Percentiles rank a stretch among this genome's conserved stretches.
phyloP scores from a whole-genome alignment of 106 monocot genomes.

The Gastrodia elata region DNA sequence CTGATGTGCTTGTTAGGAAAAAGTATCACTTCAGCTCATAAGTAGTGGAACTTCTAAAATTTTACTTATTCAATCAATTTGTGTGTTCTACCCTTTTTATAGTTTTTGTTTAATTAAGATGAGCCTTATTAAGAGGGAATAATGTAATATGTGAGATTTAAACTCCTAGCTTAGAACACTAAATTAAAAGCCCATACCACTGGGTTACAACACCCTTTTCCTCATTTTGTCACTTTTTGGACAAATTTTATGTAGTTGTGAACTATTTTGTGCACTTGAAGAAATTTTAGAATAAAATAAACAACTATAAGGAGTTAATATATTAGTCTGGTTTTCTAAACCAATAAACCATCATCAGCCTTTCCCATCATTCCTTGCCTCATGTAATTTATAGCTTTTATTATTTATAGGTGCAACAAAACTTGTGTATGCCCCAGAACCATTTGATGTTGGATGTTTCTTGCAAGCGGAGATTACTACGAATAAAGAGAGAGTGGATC shows the following conservation, averaged over 20 bases:
- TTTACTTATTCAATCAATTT: too few species aligned
- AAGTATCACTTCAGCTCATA: too few species aligned
- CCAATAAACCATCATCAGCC: neutral
- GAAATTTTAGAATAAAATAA: neutral
- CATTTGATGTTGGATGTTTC: slow-evolving; percentile 17
- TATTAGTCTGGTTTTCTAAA: too few species aligned
- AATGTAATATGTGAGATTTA: too few species aligned
- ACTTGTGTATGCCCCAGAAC: slow-evolving; percentile 18
- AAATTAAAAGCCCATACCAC: too few species aligned
- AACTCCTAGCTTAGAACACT: too few species aligned
- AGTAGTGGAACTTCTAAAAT: too few species aligned
- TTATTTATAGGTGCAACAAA: slow-evolving; percentile 18
- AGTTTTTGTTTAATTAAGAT: too few species aligned
- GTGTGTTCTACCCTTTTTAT: too few species aligned
- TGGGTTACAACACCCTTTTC: neutral
- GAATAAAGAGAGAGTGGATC: neutral
- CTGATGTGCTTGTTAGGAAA: too few species aligned
- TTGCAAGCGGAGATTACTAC: slow-evolving; percentile 11
- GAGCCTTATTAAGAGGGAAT: too few species aligned
- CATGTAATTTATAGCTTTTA: neutral
- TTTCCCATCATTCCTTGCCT: neutral
- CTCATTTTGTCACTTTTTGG: neutral
- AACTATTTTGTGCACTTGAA: neutral
- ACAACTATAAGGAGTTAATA: too few species aligned
- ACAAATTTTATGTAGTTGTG: neutral